Percentiles rank a stretch among this genome's conserved stretches.
Conservation (phyloP, 2,329 filamentous ascomycete species). For the Fusarium newnesense region DNA sequence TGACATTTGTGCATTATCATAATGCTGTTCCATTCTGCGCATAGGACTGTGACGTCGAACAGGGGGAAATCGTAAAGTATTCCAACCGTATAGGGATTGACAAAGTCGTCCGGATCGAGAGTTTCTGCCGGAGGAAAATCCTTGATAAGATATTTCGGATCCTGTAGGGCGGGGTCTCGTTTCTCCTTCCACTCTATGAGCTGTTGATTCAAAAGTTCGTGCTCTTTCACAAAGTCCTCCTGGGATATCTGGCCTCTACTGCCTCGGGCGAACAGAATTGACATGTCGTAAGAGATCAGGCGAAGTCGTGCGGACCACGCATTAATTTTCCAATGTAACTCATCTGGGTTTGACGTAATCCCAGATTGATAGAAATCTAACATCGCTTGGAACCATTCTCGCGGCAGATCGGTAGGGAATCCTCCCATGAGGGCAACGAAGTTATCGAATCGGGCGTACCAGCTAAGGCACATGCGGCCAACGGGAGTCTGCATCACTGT, state of each 20-base stretch:
- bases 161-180: constrained; percentile 70
- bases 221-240: constrained; percentile 73
- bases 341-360: constrained; percentile 66
- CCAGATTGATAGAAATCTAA: constrained; percentile 72
- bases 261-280: constrained; percentile 77
- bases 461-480: constrained; percentile 79
- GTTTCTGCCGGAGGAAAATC: constrained; percentile 65
- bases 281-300: constrained; percentile 82
- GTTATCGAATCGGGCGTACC: constrained; percentile 91
- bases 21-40: constrained; percentile 81
- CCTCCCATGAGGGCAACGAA: constrained; percentile 86
- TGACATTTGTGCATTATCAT: constrained; percentile 85
- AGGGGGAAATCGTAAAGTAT: constrained; percentile 76
- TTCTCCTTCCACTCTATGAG: constrained; percentile 63
- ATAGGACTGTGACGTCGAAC: constrained; percentile 79
- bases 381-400: constrained; percentile 79
- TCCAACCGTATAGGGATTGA: constrained; percentile 77
- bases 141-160: constrained; percentile 70
- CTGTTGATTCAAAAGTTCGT: constrained; percentile 61
- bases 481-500: constrained; percentile 77
- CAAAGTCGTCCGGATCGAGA: constrained; percentile 72
- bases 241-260: constrained; percentile 71
- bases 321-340: constrained; percentile 74
- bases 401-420: constrained; percentile 76
- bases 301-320: constrained; percentile 73